Evolutionary conservation across 1,284 basidiomycete species (phyloP).

Genomic region (Fistulinella cinereoalba): DNA sequence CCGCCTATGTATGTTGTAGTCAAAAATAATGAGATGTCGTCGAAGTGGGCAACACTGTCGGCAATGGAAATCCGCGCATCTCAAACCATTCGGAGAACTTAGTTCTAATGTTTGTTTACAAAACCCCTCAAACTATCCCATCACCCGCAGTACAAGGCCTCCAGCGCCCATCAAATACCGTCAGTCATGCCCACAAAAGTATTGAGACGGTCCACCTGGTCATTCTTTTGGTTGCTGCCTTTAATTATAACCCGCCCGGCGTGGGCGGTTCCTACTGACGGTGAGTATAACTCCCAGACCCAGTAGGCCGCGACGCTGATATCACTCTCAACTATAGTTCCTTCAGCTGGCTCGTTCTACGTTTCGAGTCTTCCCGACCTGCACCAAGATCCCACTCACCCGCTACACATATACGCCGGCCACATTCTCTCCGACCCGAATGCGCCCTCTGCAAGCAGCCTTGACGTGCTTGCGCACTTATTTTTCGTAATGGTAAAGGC

Average conservation of each 20-base stretch:
- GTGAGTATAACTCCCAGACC: constrained; percentile 30
- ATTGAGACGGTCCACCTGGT: constrained; percentile 8
- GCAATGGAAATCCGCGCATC: too few species aligned
- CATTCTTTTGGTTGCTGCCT: constrained; percentile 15
- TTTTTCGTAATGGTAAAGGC: constrained; percentile 93
- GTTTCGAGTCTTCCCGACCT: constrained; percentile 75
- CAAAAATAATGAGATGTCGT: too few species aligned
- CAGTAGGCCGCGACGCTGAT: neutral
- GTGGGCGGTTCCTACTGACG: constrained; percentile 45
- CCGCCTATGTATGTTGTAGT: too few species aligned
- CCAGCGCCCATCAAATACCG: too few species aligned
- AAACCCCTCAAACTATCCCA: too few species aligned
- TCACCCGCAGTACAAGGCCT: too few species aligned
- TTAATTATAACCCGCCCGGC: constrained; percentile 11
- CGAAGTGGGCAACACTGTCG: too few species aligned
- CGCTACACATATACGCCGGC: constrained; percentile 79
- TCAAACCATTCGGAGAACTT: too few species aligned
- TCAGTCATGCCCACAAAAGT: constrained; percentile 3
- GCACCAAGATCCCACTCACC: constrained; percentile 65
- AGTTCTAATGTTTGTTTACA: too few species aligned
- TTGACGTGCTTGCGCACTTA: constrained; percentile 71
- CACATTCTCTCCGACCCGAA: constrained; percentile 80
- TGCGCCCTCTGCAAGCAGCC: constrained; percentile 43
- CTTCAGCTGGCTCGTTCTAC: constrained; percentile 83
- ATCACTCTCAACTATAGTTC: constrained; percentile 42